These are phyloP conservation scores for Calamus simplicifolius DNA, from an alignment of 176 grass and related monocot species.

Conservation along the genomic window DNA sequence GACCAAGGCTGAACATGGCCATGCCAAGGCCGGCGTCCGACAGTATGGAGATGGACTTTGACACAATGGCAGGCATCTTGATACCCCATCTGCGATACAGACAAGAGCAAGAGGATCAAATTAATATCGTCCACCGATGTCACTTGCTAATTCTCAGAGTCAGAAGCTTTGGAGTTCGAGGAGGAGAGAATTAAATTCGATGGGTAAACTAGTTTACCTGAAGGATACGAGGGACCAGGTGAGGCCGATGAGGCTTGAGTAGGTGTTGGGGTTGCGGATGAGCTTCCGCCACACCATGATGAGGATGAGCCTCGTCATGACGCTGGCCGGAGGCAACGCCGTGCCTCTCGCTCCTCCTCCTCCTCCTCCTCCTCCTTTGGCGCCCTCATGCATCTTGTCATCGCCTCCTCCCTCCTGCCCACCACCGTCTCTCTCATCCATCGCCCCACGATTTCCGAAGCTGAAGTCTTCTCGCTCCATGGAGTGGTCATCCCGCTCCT, in stretches of 20 bases:
- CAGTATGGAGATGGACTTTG: constrained; percentile 86
- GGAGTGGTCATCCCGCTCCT: constrained; percentile 52
- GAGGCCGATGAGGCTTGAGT: constrained; percentile 90
- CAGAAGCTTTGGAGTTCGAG: no score
- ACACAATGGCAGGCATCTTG: constrained; percentile 81
- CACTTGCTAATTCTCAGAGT: no score
- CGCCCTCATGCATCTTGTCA: constrained; percentile 40
- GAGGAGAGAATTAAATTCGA: no score
- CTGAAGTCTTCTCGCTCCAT: constrained; percentile 75
- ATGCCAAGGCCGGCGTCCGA: constrained; percentile 98
- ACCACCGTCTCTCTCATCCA: constrained; percentile 43
- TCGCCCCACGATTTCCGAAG: constrained; percentile 51
- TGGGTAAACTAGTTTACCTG: constrained; percentile 23
- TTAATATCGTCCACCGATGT: no score
- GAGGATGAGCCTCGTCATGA: constrained; percentile 91
- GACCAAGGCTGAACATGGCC: constrained; percentile 99
- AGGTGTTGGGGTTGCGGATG: constrained; percentile 98
- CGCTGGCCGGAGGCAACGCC: constrained; percentile 87
- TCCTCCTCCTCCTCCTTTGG: constrained; percentile 14
- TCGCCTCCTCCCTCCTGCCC: constrained; percentile 39
- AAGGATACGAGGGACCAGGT: constrained; percentile 95
- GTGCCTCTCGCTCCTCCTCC: constrained; percentile 10
- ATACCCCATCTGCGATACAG: constrained; percentile 58
- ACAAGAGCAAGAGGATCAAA: background rate
- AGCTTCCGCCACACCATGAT: constrained; percentile 99